phyloP scores from a whole-genome alignment of 441 rosid genomes.

The Pelargonium myrrhifolium region DNA sequence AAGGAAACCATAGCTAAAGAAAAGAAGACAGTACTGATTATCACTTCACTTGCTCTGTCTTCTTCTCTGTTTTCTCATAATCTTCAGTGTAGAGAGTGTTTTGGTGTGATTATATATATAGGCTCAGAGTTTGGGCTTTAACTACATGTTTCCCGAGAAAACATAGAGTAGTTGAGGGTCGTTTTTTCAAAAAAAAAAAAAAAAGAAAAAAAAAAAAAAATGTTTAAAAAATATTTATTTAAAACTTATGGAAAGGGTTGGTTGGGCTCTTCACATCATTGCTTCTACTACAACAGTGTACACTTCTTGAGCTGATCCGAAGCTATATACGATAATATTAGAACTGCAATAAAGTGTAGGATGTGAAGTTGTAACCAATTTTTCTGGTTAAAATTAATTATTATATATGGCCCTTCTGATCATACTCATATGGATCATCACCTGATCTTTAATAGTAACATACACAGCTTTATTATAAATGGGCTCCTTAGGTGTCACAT shows the following conservation, averaged over 20 bases:
- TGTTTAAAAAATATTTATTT: too few relatives aligned
- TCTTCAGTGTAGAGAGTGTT: too few relatives aligned
- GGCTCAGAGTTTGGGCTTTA: too few relatives aligned
- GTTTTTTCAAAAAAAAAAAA: too few relatives aligned
- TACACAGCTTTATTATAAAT: not conserved
- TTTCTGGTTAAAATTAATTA: conserved; percentile 1
- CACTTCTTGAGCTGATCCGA: not conserved
- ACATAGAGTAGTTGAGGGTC: too few relatives aligned
- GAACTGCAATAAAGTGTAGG: not conserved
- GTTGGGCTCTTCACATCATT: not conserved
- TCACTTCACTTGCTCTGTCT: too few relatives aligned
- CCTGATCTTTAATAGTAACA: conserved; percentile 5
- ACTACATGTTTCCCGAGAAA: too few relatives aligned
- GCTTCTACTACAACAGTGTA: not conserved
- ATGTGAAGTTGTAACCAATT: conserved; percentile 6
- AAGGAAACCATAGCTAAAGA: conserved; percentile 41
- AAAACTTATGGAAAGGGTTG: not conserved
- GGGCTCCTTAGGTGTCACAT: not conserved
- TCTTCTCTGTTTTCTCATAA: not conserved
- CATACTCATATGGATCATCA: not conserved
- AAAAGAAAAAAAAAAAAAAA: too few relatives aligned
- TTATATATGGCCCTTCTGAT: not conserved
- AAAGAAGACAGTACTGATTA: not conserved
- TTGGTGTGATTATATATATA: too few relatives aligned
- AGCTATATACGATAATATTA: too few relatives aligned